Percentiles rank a stretch among this genome's conserved stretches.
Evolutionary conservation across 2,329 filamentous ascomycete genomes (phyloP).

Genomic region (Talaromyces verruculosus): DNA sequence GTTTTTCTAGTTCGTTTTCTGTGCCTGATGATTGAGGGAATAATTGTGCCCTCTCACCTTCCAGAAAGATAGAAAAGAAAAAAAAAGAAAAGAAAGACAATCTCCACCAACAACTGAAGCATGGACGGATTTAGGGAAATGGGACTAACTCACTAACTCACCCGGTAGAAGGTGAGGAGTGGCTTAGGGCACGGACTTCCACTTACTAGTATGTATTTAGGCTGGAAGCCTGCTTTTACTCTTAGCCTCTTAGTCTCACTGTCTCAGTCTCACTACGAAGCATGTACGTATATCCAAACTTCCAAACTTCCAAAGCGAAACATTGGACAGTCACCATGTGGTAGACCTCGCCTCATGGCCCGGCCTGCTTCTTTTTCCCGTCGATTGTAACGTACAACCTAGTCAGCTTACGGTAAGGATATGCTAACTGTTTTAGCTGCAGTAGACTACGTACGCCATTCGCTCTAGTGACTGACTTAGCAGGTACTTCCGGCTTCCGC

Average conservation of each 20-base stretch:
- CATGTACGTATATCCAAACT: neutral
- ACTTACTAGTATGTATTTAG: neutral
- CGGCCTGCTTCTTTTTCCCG: neutral
- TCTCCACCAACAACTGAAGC: constrained; percentile 2
- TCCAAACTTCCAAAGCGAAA: neutral
- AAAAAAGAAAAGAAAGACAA: constrained; percentile 15
- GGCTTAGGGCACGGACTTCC: constrained; percentile 10
- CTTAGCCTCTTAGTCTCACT: neutral
- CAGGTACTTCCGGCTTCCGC: constrained; percentile 10
- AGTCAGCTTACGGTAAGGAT: neutral
- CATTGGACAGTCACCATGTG: neutral
- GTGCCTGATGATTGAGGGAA: neutral
- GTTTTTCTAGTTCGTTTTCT: neutral
- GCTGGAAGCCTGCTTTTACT: neutral
- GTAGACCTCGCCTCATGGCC: neutral
- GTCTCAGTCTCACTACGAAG: neutral
- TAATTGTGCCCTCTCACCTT: neutral
- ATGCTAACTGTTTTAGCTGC: neutral
- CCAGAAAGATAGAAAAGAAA: neutral
- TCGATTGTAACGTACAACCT: neutral
- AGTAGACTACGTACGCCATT: neutral
- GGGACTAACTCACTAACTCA: neutral
- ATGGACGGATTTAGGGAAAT: neutral
- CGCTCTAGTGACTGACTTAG: neutral
- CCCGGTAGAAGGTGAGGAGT: neutral